Percentiles rank a stretch among this genome's conserved stretches.
Evolutionary conservation across 2,329 filamentous ascomycete genomes (phyloP).

Genomic region (Calonectria pseudoreteaudii): DNA sequence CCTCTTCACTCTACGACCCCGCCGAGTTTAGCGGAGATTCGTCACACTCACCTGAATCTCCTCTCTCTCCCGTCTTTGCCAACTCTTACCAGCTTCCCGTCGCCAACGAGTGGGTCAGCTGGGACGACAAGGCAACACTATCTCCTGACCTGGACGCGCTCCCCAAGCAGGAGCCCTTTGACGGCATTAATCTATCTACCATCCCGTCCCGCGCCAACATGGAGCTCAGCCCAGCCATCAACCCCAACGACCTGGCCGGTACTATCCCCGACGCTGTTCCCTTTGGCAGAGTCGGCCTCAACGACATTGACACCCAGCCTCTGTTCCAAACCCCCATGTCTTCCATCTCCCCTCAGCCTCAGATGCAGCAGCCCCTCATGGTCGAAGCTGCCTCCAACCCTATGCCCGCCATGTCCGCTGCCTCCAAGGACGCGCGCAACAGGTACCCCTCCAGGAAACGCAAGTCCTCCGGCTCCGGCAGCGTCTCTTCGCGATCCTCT

Average conservation of each 20-base stretch:
- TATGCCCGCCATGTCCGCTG: conserved; percentile 29
- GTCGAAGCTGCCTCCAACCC: conserved; percentile 28
- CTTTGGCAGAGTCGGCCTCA: conserved; percentile 42
- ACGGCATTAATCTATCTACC: conserved; percentile 41
- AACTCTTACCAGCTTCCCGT: conserved; percentile 44
- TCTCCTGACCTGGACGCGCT: conserved; percentile 42
- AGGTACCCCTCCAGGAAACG: conserved; percentile 47
- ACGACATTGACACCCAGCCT: conserved; percentile 44
- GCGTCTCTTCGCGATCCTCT: conserved; percentile 48
- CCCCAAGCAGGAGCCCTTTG: conserved; percentile 44
- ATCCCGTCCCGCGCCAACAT: conserved; percentile 42
- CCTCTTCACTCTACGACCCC: conserved; percentile 43
- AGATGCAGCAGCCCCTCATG: conserved; percentile 39
- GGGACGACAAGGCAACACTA: conserved; percentile 44
- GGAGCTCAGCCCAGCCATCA: conserved; percentile 44
- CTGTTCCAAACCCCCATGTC: conserved; percentile 44
- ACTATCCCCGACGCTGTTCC: conserved; percentile 42
- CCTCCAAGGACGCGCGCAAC: conserved; percentile 35
- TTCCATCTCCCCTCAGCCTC: conserved; percentile 42
- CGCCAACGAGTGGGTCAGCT: conserved; percentile 43
- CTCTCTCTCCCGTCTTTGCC: conserved; percentile 42
- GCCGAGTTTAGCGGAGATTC: conserved; percentile 44
- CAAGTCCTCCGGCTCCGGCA: conserved; percentile 47
- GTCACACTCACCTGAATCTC: conserved; percentile 43
- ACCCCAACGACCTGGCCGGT: conserved; percentile 43